Conservation (phyloP, 2,329 filamentous ascomycete genomes). For the Botrytis elliptica region DNA sequence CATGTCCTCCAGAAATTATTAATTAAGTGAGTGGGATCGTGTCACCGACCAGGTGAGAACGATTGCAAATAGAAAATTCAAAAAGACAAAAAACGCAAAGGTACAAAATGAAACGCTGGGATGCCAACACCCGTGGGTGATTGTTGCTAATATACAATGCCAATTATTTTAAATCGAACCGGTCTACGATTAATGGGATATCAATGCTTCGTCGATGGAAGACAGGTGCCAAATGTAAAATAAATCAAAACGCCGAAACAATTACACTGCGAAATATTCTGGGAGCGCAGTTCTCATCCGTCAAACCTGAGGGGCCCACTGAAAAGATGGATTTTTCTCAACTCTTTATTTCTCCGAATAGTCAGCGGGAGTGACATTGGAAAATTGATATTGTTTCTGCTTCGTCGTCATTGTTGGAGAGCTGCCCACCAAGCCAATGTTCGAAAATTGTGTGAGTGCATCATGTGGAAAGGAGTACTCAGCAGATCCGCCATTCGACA, state of each 20-base stretch:
- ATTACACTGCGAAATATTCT: not conserved
- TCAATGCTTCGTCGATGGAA: not conserved
- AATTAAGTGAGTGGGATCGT: conserved; percentile 7
- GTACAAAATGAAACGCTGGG: not conserved
- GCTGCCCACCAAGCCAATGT: conserved; percentile 22
- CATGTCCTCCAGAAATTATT: conserved; percentile 5
- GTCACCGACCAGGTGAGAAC: not conserved
- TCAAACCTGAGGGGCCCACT: not conserved
- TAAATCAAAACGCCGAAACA: not conserved
- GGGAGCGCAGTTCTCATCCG: not conserved
- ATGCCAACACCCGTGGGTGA: not conserved
- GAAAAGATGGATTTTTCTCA: not conserved
- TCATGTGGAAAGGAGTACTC: conserved; percentile 36
- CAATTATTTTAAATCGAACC: not conserved
- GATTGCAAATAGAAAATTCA: not conserved
- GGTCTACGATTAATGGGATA: conserved; percentile 1
- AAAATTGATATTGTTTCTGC: conserved; percentile 40
- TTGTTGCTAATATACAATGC: conserved; percentile 3
- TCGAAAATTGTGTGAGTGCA: conserved; percentile 19
- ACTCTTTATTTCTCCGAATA: conserved; percentile 35
- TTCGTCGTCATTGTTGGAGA: conserved; percentile 32
- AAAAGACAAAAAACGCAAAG: not conserved
- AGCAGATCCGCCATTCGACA: conserved; percentile 28
- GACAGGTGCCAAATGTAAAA: not conserved
- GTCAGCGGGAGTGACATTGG: conserved; percentile 38